Evolutionary conservation across 495 filamentous ascomycete species (phyloP), one percentile per base, ranked within the genome.

Genomic region (Penicillium desertorum): DNA sequence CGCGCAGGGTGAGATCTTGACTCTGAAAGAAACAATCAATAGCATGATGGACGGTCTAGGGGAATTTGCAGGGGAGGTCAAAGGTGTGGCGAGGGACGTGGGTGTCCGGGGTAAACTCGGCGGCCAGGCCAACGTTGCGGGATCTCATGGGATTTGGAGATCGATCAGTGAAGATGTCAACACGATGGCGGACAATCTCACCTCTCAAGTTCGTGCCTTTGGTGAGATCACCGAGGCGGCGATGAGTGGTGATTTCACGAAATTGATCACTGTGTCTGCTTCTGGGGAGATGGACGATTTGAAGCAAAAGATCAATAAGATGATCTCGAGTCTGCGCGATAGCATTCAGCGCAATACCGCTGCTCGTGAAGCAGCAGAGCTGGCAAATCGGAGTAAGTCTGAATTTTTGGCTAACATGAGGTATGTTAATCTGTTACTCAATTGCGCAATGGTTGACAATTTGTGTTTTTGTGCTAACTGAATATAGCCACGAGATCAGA

Each of bases 281-380:
- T 93, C 91, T 2, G 92, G 92, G 56, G 92, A 96, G 69, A 96
- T 96, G 92, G 92, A 96, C 70, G 91, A 95, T 60, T 79, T 96
- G 61, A 96, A 96, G 72, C 83, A 89, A 52, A 96, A 96, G 76
- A 96, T 96, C 78, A 96, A 96, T 63, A 87, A 92, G 73, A 96
- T 96, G 91, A 89, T 96, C 20, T 90, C 83, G 70, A 91, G 91
- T 63, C 71, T 96, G 60, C 80, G 91, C 42, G 91, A 96, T 36
- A 71, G 69, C 27, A 71, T 71, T 11, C 69, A 69, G 47, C 64
- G 64, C 48, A 68, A 68, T 42, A 64, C 63, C 2, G 61, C 67
- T 34, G 64, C 85, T 59, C 70, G 81, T 34, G 79, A 80, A 58
- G 74, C 75, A 32, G 76, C 81, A 20, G 82, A 86, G 59, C 77